Conservation (phyloP, 2,329 filamentous ascomycete species). For the Aspergillus ochraceus region DNA sequence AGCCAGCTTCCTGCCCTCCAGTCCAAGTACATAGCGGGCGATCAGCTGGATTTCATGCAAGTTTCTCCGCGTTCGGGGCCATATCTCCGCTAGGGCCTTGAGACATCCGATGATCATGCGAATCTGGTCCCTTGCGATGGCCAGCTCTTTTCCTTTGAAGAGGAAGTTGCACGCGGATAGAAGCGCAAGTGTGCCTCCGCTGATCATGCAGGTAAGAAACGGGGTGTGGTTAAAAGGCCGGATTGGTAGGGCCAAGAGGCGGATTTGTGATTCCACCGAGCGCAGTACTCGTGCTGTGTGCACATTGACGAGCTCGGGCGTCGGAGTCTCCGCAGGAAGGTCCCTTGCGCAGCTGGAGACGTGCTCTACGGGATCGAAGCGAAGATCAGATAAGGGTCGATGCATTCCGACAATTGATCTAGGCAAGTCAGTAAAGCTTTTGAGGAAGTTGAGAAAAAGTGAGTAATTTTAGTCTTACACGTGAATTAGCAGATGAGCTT, state of each 20-base stretch:
- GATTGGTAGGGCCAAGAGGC: conserved; percentile 38
- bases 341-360: conserved; percentile 35
- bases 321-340: conserved; percentile 22
- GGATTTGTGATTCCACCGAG: background rate
- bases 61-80: conserved; percentile 35
- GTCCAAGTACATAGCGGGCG: conserved; percentile 31
- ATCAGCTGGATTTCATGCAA: conserved; percentile 42
- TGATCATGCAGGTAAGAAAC: conserved; percentile 45
- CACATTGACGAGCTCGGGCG: background rate
- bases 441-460: background rate
- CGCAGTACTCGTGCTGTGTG: background rate
- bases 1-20: background rate
- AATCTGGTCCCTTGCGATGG: conserved; percentile 40
- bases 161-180: conserved; percentile 49
- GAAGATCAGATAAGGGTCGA: conserved; percentile 40
- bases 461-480: conserved; percentile 15
- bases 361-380: conserved; percentile 38
- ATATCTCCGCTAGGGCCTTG: conserved; percentile 35
- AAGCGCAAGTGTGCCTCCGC: conserved; percentile 56
- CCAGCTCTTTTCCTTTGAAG: conserved; percentile 30
- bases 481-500: conserved; percentile 72
- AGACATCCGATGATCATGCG: conserved; percentile 41
- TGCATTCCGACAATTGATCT: conserved; percentile 40
- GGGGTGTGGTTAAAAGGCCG: conserved; percentile 38
- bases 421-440: background rate